Evolutionary conservation across 2,329 filamentous ascomycete species (phyloP).

Genomic region (Phialophora expanda): DNA sequence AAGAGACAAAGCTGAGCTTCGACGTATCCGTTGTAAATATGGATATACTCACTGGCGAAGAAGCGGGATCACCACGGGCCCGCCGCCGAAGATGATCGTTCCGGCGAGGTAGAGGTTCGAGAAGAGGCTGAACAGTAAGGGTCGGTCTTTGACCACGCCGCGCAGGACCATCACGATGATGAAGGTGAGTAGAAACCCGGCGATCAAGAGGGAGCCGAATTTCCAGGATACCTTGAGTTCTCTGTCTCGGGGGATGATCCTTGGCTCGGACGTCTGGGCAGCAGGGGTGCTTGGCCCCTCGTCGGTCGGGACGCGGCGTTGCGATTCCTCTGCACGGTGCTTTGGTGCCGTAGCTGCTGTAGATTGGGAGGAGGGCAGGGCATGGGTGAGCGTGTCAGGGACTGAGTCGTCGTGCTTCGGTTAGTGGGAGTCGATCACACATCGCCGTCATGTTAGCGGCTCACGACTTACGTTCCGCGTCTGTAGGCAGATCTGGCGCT

Average conservation of each 20-base stretch:
- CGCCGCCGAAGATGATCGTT: constrained; percentile 70
- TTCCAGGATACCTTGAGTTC: constrained; percentile 44
- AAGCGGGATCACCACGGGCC: constrained; percentile 69
- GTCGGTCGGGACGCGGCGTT: neutral
- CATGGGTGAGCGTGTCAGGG: neutral
- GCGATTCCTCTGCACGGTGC: neutral
- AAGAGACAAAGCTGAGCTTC: neutral
- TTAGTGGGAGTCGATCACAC: neutral
- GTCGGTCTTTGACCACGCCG: constrained; percentile 46
- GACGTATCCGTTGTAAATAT: neutral
- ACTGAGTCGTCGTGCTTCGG: neutral
- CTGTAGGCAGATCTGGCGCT: neutral
- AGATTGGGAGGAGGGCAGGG: neutral
- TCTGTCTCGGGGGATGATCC: constrained; percentile 9
- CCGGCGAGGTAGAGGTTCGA: constrained; percentile 76
- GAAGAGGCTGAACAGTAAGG: constrained; percentile 66
- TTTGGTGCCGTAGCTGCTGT: neutral
- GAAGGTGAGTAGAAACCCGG: constrained; percentile 63
- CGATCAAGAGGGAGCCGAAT: constrained; percentile 47
- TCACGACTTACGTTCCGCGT: neutral
- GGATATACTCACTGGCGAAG: constrained; percentile 48
- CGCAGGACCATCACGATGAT: constrained; percentile 60
- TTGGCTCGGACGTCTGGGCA: neutral
- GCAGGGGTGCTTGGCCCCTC: neutral
- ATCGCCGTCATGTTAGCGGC: neutral